These are phyloP conservation scores for Neoscytalidium dimidiatum DNA, from an alignment of 2,329 filamentous ascomycete species.

Conservation along the genomic window DNA sequence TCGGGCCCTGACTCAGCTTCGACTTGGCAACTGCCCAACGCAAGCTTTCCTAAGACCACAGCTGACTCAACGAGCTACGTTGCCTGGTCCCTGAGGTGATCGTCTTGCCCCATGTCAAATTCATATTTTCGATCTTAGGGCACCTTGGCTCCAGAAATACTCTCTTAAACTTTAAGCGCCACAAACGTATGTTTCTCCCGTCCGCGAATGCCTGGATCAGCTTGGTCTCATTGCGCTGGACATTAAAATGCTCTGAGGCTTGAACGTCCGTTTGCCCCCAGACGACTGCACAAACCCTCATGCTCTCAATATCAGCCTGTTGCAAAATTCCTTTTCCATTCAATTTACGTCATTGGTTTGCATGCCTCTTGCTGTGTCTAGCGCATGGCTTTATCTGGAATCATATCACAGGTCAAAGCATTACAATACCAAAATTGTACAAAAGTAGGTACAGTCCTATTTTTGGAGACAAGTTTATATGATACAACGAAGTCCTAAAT, in stretches of 20 bases:
- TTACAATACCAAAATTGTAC: neutral
- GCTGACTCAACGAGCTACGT: neutral
- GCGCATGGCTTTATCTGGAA: too few relatives aligned
- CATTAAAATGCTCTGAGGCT: too few relatives aligned
- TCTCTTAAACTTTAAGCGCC: neutral
- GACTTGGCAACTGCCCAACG: neutral
- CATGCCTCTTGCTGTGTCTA: too few relatives aligned
- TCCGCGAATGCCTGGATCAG: too few relatives aligned
- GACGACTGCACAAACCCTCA: too few relatives aligned
- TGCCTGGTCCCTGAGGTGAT: neutral
- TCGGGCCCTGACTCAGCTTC: neutral
- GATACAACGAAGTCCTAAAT: slow-evolving; percentile 6
- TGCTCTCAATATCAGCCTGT: too few relatives aligned
- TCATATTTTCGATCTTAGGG: neutral
- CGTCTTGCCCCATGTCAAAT: neutral
- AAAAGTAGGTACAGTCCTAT: neutral
- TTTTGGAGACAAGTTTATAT: slow-evolving; percentile 14
- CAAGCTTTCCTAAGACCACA: neutral
- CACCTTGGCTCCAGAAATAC: neutral
- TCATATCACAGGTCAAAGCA: neutral
- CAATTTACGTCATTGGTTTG: too few relatives aligned
- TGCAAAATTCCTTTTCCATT: too few relatives aligned
- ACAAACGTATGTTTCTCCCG: too few relatives aligned
- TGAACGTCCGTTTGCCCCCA: too few relatives aligned
- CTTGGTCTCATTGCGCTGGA: too few relatives aligned